Evolutionary conservation across 2,329 filamentous ascomycete species (phyloP).

Genomic region (Ceratocystis diversiconidia): DNA sequence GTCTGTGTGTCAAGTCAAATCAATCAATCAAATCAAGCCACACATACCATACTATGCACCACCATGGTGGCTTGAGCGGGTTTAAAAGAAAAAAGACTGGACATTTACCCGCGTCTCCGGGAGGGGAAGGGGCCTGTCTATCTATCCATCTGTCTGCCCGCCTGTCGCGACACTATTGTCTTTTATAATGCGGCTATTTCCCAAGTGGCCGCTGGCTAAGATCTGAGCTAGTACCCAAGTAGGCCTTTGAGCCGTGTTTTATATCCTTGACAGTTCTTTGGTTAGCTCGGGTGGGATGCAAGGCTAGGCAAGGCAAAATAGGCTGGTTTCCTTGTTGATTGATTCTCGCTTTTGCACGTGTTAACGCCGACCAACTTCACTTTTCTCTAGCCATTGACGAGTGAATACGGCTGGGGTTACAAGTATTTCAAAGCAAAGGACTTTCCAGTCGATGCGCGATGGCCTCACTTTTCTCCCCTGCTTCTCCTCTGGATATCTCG

Average conservation of each 20-base stretch:
- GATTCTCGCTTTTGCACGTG: not conserved
- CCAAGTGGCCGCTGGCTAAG: not conserved
- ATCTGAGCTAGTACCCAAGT: constrained; percentile 2
- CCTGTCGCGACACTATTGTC: not conserved
- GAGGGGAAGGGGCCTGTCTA: not conserved
- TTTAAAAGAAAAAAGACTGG: not conserved
- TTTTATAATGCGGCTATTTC: constrained; percentile 4
- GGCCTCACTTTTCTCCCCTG: no score
- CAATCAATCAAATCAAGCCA: not conserved
- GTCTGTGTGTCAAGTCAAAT: constrained; percentile 7
- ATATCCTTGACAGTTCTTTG: not conserved
- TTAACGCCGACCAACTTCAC: not conserved
- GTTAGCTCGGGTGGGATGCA: not conserved
- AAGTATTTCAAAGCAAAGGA: no score
- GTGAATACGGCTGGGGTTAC: no score
- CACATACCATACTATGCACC: no score
- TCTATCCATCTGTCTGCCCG: no score
- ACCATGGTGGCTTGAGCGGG: no score
- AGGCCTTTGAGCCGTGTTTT: not conserved
- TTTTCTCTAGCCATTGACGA: not conserved
- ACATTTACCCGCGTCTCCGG: not conserved
- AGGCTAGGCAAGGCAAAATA: no score
- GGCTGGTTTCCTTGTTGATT: not conserved
- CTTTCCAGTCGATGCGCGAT: no score
- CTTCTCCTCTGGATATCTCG: no score